phyloP scores from a whole-genome alignment of 2,329 filamentous ascomycete genomes.

The Rhynchosporium secalis region DNA sequence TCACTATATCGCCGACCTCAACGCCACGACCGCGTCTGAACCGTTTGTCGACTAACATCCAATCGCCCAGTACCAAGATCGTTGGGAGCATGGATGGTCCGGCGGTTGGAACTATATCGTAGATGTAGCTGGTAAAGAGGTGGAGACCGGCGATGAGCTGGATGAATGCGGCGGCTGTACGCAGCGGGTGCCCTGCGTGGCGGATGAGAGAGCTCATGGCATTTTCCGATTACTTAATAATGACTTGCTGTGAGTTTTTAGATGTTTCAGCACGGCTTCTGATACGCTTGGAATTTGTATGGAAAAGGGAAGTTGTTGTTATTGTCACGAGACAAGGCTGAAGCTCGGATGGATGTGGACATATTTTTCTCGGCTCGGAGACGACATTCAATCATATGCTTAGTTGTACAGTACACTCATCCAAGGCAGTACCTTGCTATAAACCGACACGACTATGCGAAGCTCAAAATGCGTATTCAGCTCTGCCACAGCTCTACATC shows the following conservation, averaged over 20 bases:
- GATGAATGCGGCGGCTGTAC: conserved; percentile 47
- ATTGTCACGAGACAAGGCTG: conserved; percentile 6
- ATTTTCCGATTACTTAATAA: conserved; percentile 10
- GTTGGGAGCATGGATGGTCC: conserved; percentile 92
- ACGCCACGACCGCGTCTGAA: conserved; percentile 67
- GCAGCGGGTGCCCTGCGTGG: conserved; percentile 40
- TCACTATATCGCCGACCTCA: conserved; percentile 80
- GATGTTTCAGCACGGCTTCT: neutral
- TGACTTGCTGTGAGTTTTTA: neutral
- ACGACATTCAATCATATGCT: neutral
- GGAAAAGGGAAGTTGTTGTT: conserved; percentile 16
- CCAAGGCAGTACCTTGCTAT: neutral
- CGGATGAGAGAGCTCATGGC: conserved; percentile 21
- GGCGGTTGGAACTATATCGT: conserved; percentile 57
- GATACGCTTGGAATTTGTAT: neutral
- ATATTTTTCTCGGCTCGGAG: conserved; percentile 7
- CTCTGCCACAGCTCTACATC: conserved; percentile 48
- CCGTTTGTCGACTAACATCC: conserved; percentile 66
- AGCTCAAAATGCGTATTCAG: conserved; percentile 42
- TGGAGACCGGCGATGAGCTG: conserved; percentile 52
- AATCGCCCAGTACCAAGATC: conserved; percentile 66
- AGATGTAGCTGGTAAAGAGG: conserved; percentile 60
- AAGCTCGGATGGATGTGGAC: conserved; percentile 11
- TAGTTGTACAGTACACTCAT: neutral
- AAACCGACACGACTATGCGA: conserved; percentile 29